Percentiles rank a stretch among this genome's conserved stretches.
phyloP scores from a whole-genome alignment of 1,284 basidiomycete genomes.

The Tremellales sp. region DNA sequence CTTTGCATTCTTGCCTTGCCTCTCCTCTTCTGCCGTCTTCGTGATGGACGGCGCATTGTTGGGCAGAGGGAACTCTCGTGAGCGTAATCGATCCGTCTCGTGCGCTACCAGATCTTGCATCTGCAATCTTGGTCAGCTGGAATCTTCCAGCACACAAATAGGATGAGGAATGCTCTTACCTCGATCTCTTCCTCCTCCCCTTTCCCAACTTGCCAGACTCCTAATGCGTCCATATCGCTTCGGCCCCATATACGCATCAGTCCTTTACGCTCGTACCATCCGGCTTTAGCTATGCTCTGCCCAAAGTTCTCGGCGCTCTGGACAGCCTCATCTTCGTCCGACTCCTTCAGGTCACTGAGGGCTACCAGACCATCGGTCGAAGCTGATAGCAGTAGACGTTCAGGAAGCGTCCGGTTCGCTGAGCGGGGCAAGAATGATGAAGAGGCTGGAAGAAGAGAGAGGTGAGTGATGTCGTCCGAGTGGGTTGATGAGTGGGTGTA shows the following conservation, averaged over 20 bases:
- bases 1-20: conserved; percentile 19
- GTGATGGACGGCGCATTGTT: conserved; percentile 6
- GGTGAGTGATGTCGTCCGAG: conserved; percentile 52
- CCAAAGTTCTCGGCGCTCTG: conserved; percentile 47
- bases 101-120: conserved; percentile 28
- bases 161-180: conserved; percentile 15
- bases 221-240: conserved; percentile 48
- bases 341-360: conserved; percentile 46
- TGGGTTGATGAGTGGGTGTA: conserved; percentile 52
- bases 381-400: conserved; percentile 47
- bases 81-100: conserved; percentile 32
- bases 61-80: conserved; percentile 24
- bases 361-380: conserved; percentile 52
- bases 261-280: conserved; percentile 12
- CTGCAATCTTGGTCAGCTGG: conserved; percentile 10
- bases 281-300: conserved; percentile 42
- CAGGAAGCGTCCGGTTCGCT: conserved; percentile 21
- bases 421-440: conserved; percentile 20
- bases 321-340: conserved; percentile 52
- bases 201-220: conserved; percentile 35
- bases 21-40: conserved; percentile 32
- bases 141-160: background rate
- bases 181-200: conserved; percentile 38
- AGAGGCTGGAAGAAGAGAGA: conserved; percentile 48
- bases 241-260: conserved; percentile 44